Base-by-base conservation (phyloP, 208 protist genomes). In the Crithidia fasciculata region DNA sequence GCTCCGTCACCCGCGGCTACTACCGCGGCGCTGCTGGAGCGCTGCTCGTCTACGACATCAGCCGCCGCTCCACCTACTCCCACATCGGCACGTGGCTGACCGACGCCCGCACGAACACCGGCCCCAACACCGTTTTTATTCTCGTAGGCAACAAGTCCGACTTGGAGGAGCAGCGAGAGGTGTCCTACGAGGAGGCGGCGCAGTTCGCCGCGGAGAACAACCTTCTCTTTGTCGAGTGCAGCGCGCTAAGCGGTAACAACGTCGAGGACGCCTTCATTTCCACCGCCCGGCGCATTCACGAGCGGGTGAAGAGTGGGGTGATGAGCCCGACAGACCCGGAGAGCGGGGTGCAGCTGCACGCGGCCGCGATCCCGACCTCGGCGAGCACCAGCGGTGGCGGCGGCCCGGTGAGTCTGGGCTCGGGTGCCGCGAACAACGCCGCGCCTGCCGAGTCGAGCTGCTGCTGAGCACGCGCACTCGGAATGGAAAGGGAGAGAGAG, bases 91-190 rank as follows among this genome's bases (percentile, higher is more conserved):
- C 85, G 19, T 99, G 98, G 98, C 90, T 99, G 62, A 96, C 95
- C 16, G 98, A 99, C 71, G 95, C 96, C 5, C 95, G 94, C 1
- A 78, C 92, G 4, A 96, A 97, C 84, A 90, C 96, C 16, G 91
- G 92, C 9, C 80, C 85, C 13, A 77, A 93, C 78, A 90, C 76
- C 10, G 87, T 97, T 5, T 96, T 98, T 59, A 86, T 98, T 40
- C 86, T 98, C 18, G 89, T 98, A 37, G 98, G 98, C 19, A 99
- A 99, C 85, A 99, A 99, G 85, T 88, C 82, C 10, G 98, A 99
- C 78, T 83, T 99, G 19, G 95, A 98, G 72, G 90, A 95, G 71
- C 87, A 96, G 74, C 87, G 98, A 18, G 96, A 99, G 78, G 98
- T 99, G 0, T 96, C 93, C 0, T 98, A 93, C 75, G 98, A 99